A percentile compares a stretch with the other conserved stretches of the same genome.
Conservation (phyloP, 2,329 filamentous ascomycete genomes). For the Aspergillus sp. region DNA sequence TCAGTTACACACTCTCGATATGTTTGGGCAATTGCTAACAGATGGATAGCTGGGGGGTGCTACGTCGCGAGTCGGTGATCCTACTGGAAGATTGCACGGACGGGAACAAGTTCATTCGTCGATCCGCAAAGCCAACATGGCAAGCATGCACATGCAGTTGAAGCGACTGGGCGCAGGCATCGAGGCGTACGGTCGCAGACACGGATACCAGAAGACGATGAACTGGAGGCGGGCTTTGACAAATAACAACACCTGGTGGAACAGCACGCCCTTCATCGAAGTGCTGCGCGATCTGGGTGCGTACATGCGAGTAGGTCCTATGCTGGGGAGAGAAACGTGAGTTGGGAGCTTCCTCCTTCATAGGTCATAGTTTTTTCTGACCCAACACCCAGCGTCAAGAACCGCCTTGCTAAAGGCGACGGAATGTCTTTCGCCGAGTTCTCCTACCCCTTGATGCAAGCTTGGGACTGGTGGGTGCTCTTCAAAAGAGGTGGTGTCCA, state of each 20-base stretch:
- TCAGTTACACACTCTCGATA: slow-evolving; percentile 25
- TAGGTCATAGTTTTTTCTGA: background rate
- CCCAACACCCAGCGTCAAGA: slow-evolving; percentile 63
- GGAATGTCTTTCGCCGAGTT: slow-evolving; percentile 96
- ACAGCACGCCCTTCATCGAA: slow-evolving; percentile 68
- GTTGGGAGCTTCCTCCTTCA: slow-evolving; percentile 36
- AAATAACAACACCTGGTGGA: slow-evolving; percentile 86
- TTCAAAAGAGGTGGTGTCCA: slow-evolving; percentile 66
- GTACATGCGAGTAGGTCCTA: slow-evolving; percentile 74
- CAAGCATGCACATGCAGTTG: slow-evolving; percentile 50
- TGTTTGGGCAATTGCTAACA: slow-evolving; percentile 15
- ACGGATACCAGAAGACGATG: slow-evolving; percentile 64
- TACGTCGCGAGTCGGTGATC: slow-evolving; percentile 48
- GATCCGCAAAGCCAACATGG: slow-evolving; percentile 47
- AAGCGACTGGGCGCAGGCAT: slow-evolving; percentile 73
- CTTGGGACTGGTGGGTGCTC: slow-evolving; percentile 94
- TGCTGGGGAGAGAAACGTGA: slow-evolving; percentile 86
- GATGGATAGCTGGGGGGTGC: slow-evolving; percentile 44
- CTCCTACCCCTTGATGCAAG: slow-evolving; percentile 87
- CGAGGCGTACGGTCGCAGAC: slow-evolving; percentile 62
- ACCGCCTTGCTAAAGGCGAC: slow-evolving; percentile 77
- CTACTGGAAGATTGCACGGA: slow-evolving; percentile 44
- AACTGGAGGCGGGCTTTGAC: slow-evolving; percentile 66
- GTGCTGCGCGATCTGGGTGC: slow-evolving; percentile 72
- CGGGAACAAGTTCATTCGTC: slow-evolving; percentile 38